Conservation (phyloP, 345 rosid species). For the Salix viminalis region DNA sequence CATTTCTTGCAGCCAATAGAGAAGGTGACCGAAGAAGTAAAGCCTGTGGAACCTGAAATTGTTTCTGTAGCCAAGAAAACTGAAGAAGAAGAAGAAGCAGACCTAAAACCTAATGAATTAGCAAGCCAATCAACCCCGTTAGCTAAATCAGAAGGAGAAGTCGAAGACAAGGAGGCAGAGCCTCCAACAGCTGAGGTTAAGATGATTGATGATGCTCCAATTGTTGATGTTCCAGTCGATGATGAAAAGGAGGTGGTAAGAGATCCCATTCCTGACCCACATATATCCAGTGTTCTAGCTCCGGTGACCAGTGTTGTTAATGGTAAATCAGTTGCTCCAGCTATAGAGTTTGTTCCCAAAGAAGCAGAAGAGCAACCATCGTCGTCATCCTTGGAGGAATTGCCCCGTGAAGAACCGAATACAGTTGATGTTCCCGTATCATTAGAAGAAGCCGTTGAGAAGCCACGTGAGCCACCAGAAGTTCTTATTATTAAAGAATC, state of each 20-base stretch:
- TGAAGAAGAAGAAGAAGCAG: conserved; percentile 4
- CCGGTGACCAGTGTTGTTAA: neutral
- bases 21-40: neutral
- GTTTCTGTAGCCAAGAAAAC: neutral
- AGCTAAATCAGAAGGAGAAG: neutral
- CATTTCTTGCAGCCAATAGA: conserved; percentile 5
- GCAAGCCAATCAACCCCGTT: neutral
- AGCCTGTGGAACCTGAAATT: conserved; percentile 1
- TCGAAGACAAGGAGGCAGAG: neutral
- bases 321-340: neutral
- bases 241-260: neutral
- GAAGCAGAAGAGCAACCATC: neutral
- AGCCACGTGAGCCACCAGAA: conserved; percentile 7
- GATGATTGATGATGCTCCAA: neutral
- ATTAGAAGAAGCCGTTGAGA: neutral
- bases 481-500: neutral
- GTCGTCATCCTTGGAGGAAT: neutral
- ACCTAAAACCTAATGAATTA: neutral
- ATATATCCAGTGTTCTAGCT: neutral
- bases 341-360: conserved; percentile 1
- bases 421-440: conserved; percentile 2
- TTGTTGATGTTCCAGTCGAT: neutral
- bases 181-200: conserved; percentile 5
- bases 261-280: neutral
- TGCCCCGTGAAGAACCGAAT: neutral